Conservation (phyloP, 2,329 filamentous ascomycete species). For the Trichoderma afroharzianum region DNA sequence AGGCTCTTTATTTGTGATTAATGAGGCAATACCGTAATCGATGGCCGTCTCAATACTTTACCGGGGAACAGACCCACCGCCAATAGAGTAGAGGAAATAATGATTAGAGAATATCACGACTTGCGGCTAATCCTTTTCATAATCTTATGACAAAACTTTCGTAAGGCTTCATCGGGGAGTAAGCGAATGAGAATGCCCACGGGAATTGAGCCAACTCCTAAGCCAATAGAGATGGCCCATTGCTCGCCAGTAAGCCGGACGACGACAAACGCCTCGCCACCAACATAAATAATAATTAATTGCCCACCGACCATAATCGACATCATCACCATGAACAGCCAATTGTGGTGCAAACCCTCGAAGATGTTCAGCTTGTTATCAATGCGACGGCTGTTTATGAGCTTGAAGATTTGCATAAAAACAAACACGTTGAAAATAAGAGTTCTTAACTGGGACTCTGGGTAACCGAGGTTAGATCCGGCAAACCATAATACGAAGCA, state of each 20-base stretch:
- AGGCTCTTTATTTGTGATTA: no score
- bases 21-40: no score
- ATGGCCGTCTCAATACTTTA: no score
- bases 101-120: not conserved
- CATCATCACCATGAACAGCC: conserved; percentile 68
- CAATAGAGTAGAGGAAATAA: no score
- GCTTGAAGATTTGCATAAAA: conserved; percentile 71
- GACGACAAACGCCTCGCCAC: conserved; percentile 58
- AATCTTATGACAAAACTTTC: not conserved
- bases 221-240: conserved; percentile 73
- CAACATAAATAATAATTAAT: conserved; percentile 68
- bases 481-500: conserved; percentile 58
- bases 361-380: conserved; percentile 76
- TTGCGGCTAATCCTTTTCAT: not conserved
- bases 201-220: conserved; percentile 72
- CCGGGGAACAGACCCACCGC: no score
- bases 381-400: conserved; percentile 62
- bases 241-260: conserved; percentile 58
- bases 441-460: conserved; percentile 19
- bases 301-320: conserved; percentile 68
- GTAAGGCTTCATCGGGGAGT: not conserved
- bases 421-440: conserved; percentile 68
- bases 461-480: conserved; percentile 48
- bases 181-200: conserved; percentile 65
- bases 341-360: conserved; percentile 64